These are phyloP conservation scores for Penicillium cosmopolitanum DNA, from an alignment of 495 filamentous ascomycete genomes.

Conservation along the genomic window DNA sequence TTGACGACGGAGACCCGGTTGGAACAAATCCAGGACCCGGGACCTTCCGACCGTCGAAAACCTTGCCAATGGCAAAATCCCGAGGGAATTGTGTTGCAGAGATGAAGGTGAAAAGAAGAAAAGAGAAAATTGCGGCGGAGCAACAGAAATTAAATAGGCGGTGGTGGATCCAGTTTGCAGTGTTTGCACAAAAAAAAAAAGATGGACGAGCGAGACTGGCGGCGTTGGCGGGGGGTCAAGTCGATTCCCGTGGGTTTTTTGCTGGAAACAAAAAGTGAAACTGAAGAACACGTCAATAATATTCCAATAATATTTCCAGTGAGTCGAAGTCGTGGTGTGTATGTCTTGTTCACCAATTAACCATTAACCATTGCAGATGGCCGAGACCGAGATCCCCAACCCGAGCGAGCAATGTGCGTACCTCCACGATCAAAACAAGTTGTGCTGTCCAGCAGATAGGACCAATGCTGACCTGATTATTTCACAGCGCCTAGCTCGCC, in stretches of 20 bases:
- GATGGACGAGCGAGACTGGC: constrained; percentile 13
- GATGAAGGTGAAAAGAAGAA: background rate
- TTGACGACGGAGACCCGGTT: background rate
- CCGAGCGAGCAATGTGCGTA: constrained; percentile 46
- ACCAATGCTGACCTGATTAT: background rate
- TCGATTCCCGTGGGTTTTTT: background rate
- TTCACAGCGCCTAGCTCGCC: constrained; percentile 41
- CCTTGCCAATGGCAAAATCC: background rate
- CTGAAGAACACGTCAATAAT: no score
- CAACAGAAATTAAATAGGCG: constrained; percentile 22
- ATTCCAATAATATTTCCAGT: no score
- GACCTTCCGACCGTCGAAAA: background rate
- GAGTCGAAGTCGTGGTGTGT: background rate
- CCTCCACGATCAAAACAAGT: constrained; percentile 3
- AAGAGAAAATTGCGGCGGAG: constrained; percentile 14
- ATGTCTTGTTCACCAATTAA: background rate
- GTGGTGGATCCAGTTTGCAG: constrained; percentile 31
- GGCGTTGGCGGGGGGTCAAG: background rate
- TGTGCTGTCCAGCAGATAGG: background rate
- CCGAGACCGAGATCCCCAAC: constrained; percentile 21
- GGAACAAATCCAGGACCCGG: background rate
- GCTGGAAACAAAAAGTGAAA: background rate
- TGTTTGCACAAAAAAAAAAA: constrained; percentile 40
- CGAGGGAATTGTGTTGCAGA: background rate
- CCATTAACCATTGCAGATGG: constrained; percentile 36